Conservation (phyloP, 345 rosid species). For the Aquilaria sinensis region DNA sequence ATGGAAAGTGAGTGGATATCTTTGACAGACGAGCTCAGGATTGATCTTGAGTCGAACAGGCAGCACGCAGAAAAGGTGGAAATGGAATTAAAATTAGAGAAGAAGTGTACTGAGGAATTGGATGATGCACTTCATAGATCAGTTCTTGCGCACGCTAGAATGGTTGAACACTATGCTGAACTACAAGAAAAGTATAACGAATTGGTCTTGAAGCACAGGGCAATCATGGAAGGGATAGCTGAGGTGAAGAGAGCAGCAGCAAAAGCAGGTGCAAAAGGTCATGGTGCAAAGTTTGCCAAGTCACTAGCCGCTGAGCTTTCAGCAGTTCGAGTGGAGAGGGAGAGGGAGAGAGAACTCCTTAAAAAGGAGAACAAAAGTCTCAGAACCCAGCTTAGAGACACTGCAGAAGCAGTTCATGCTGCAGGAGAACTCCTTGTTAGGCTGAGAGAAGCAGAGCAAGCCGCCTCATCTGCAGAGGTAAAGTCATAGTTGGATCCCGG, state of each 20-base stretch:
- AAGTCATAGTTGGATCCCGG: neutral
- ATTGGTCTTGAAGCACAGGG: slow-evolving; percentile 53
- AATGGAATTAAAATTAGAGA: slow-evolving; percentile 61
- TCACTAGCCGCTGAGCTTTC: slow-evolving; percentile 74
- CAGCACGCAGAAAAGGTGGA: slow-evolving; percentile 70
- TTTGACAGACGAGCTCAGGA: slow-evolving; percentile 78
- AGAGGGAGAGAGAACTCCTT: slow-evolving; percentile 64
- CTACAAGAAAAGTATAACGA: slow-evolving; percentile 87
- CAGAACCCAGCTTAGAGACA: slow-evolving; percentile 75
- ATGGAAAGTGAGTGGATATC: slow-evolving; percentile 98
- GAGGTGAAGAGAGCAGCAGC: slow-evolving; percentile 87
- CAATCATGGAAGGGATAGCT: slow-evolving; percentile 78
- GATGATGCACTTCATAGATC: slow-evolving; percentile 88
- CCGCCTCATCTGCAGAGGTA: slow-evolving; percentile 81
- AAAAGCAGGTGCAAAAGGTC: slow-evolving; percentile 80
- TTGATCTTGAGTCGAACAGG: slow-evolving; percentile 74
- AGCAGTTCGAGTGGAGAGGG: slow-evolving; percentile 68
- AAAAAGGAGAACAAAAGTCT: slow-evolving; percentile 79
- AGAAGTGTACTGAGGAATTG: slow-evolving; percentile 58
- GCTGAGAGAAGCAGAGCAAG: slow-evolving; percentile 88
- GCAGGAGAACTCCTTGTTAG: slow-evolving; percentile 96
- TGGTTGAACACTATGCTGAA: slow-evolving; percentile 91
- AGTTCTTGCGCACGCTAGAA: slow-evolving; percentile 87
- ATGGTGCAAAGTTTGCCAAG: slow-evolving; percentile 73
- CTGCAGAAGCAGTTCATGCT: slow-evolving; percentile 97